These are phyloP conservation scores for Solioccasus polychromus DNA, from an alignment of 768 basidiomycete species.

Conservation along the genomic window DNA sequence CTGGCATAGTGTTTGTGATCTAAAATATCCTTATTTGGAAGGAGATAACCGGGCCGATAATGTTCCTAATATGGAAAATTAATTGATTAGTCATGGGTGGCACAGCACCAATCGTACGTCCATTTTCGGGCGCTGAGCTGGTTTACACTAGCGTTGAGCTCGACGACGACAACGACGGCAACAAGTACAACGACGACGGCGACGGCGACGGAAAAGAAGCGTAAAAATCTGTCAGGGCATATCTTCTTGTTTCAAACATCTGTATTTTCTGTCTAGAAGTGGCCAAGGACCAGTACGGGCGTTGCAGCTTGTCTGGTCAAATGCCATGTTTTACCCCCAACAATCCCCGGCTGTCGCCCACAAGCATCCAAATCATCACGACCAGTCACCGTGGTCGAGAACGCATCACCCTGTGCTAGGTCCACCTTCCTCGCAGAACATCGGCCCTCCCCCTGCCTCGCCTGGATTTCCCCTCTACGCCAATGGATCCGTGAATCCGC, in stretches of 20 bases:
- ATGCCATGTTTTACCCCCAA: conserved; percentile 82
- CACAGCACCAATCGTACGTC: conserved; percentile 8
- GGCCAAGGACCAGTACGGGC: too few relatives aligned
- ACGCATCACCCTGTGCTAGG: conserved; percentile 57
- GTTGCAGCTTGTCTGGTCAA: too few relatives aligned
- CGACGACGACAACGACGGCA: conserved; percentile 19
- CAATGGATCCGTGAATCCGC: conserved; percentile 58
- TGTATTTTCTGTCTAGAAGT: conserved; percentile 13
- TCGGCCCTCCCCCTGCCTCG: conserved; percentile 65
- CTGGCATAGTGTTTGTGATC: conserved; percentile 6
- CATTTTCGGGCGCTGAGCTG: conserved; percentile 29
- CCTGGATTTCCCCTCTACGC: conserved; percentile 77
- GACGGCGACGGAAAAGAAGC: conserved; percentile 11
- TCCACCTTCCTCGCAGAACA: conserved; percentile 38
- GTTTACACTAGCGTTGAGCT: conserved; percentile 16
- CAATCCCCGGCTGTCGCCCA: conserved; percentile 79
- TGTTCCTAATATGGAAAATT: conserved; percentile 11
- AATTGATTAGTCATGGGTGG: conserved; percentile 18
- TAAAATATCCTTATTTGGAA: conserved; percentile 6
- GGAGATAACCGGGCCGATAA: conserved; percentile 6
- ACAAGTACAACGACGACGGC: conserved; percentile 16
- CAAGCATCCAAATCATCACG: conserved; percentile 73
- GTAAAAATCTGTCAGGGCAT: conserved; percentile 14
- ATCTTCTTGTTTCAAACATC: conserved; percentile 16
- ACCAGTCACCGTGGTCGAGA: conserved; percentile 71